Conservation (phyloP, 192 early-diverging fungal species). For the Mortierella alpina region DNA sequence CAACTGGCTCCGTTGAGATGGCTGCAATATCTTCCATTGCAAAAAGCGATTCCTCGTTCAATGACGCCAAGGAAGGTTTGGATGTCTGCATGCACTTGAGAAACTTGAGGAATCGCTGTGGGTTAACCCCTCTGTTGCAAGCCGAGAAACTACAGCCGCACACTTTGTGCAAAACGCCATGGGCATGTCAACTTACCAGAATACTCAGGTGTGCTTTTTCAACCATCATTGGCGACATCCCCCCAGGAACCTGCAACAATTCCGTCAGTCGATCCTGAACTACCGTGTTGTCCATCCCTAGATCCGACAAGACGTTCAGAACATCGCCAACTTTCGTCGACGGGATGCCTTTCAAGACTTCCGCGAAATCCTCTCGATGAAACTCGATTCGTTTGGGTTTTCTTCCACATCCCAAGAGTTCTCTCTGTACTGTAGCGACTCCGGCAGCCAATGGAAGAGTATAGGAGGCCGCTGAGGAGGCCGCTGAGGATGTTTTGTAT, state of each 20-base stretch:
- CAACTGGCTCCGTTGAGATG: neutral
- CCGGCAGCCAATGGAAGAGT: neutral
- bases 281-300: slow-evolving; percentile 31
- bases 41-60: slow-evolving; percentile 2
- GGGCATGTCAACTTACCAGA: slow-evolving; percentile 1
- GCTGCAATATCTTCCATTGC: neutral
- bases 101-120: neutral
- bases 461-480: neutral
- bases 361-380: slow-evolving; percentile 18
- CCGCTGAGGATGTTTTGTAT: neutral
- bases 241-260: slow-evolving; percentile 21
- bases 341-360: slow-evolving; percentile 8
- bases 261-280: slow-evolving; percentile 38
- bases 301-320: slow-evolving; percentile 8
- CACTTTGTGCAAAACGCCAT: no score
- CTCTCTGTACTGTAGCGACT: slow-evolving; percentile 6
- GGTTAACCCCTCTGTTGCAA: no score
- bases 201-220: slow-evolving; percentile 7
- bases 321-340: neutral
- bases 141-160: no score
- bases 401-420: slow-evolving; percentile 21
- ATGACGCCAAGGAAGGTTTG: neutral
- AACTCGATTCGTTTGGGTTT: slow-evolving; percentile 35
- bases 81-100: neutral
- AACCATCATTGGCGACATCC: slow-evolving; percentile 12